A percentile compares a stretch with the other conserved stretches of the same genome.
Evolutionary conservation across 2,329 filamentous ascomycete species (phyloP).

Genomic region (Emericellopsis atlantica): DNA sequence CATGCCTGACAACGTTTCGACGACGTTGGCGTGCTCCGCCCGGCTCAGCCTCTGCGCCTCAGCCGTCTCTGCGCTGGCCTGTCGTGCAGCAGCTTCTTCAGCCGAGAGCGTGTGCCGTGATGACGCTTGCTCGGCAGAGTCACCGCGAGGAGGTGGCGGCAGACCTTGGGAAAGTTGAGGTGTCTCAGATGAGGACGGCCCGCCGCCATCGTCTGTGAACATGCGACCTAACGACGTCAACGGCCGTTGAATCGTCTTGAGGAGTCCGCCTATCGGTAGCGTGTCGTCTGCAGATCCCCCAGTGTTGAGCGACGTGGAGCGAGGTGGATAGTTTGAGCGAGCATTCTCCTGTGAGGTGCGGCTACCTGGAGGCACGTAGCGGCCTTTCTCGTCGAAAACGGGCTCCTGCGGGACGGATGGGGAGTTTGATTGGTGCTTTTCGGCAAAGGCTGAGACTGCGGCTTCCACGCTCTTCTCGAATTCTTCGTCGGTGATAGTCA

Average conservation of each 20-base stretch:
- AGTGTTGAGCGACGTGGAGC: slow-evolving; percentile 4
- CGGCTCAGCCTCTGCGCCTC: slow-evolving; percentile 74
- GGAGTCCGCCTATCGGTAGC: slow-evolving; percentile 69
- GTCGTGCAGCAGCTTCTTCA: slow-evolving; percentile 78
- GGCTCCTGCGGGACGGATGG: slow-evolving; percentile 28
- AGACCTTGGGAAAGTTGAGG: slow-evolving; percentile 6
- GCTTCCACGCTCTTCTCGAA: slow-evolving; percentile 96
- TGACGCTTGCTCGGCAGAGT: slow-evolving; percentile 13
- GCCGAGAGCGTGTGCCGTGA: slow-evolving; percentile 44
- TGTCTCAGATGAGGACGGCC: slow-evolving; percentile 13
- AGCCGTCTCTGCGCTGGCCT: slow-evolving; percentile 80
- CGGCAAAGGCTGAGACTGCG: slow-evolving; percentile 88
- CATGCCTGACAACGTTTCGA: slow-evolving; percentile 91
- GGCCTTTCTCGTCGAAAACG: slow-evolving; percentile 30
- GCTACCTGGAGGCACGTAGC: neutral
- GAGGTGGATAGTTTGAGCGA: slow-evolving; percentile 19
- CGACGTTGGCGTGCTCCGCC: slow-evolving; percentile 79
- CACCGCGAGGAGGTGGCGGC: slow-evolving; percentile 9
- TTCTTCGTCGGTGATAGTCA: slow-evolving; percentile 89
- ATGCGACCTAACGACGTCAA: slow-evolving; percentile 88
- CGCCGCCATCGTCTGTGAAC: slow-evolving; percentile 58
- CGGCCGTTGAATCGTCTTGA: slow-evolving; percentile 84
- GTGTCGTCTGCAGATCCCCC: slow-evolving; percentile 48
- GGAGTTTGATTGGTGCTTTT: slow-evolving; percentile 53
- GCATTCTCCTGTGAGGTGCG: slow-evolving; percentile 34